phyloP scores from a whole-genome alignment of 1,284 basidiomycete genomes.

The Apiotrichum mycotoxinovorans region DNA sequence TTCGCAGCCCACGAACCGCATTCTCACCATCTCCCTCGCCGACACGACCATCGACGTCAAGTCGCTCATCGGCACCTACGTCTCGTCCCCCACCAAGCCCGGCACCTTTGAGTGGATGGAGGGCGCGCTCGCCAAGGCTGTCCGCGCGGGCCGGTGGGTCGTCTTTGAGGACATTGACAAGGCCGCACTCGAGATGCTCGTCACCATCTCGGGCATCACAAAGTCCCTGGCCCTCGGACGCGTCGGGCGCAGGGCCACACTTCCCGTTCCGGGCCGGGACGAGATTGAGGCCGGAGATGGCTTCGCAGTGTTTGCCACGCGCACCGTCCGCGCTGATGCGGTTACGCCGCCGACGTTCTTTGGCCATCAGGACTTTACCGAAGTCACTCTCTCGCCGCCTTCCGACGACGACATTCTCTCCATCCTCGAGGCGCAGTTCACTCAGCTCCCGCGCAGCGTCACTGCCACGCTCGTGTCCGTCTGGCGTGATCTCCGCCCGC shows the following conservation, averaged over 20 bases:
- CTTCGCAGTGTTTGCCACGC: constrained; percentile 77
- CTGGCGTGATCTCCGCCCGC: constrained; percentile 42
- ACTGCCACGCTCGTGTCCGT: constrained; percentile 36
- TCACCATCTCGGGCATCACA: constrained; percentile 73
- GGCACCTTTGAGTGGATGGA: constrained; percentile 97
- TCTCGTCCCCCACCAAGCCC: constrained; percentile 77
- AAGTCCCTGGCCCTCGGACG: constrained; percentile 67
- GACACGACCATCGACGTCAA: constrained; percentile 94
- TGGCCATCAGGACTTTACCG: constrained; percentile 74
- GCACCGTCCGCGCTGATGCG: constrained; percentile 57
- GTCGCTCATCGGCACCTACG: constrained; percentile 86
- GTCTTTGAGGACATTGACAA: constrained; percentile 91
- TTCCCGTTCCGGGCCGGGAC: constrained; percentile 66
- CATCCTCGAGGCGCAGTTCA: constrained; percentile 67
- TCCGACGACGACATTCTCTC: constrained; percentile 62
- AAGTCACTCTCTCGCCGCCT: constrained; percentile 64
- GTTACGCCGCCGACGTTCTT: constrained; percentile 62
- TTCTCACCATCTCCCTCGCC: constrained; percentile 82
- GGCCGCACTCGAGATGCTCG: constrained; percentile 79
- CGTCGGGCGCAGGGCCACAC: constrained; percentile 62
- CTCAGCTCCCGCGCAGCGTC: constrained; percentile 57
- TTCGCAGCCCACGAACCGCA: constrained; percentile 55
- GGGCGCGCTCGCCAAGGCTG: constrained; percentile 84
- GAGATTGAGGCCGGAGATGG: constrained; percentile 67
- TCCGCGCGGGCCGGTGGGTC: constrained; percentile 89